A percentile compares a stretch with the other conserved stretches of the same genome.
Conservation (phyloP, 768 basidiomycete genomes). For the Termitomyces sp. region DNA sequence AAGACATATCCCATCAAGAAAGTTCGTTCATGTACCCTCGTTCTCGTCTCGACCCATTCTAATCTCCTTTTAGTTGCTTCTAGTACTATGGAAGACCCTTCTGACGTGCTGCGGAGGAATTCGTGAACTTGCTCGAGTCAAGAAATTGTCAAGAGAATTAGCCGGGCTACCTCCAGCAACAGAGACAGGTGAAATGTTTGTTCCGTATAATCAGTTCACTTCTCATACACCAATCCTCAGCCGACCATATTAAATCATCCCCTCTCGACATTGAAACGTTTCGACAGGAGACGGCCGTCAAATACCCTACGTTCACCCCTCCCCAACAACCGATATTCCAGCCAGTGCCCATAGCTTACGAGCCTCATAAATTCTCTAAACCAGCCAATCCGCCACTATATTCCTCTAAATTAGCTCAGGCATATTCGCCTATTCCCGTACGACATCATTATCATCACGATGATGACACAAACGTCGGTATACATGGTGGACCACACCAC, state of each 20-base stretch:
- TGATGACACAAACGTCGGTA: conserved; percentile 47
- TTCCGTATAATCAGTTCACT: not conserved
- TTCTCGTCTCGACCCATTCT: conserved; percentile 11
- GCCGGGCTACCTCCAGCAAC: conserved; percentile 64
- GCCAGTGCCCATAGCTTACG: conserved; percentile 22
- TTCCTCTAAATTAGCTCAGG: conserved; percentile 74
- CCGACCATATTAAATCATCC: conserved; percentile 76
- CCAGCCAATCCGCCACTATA: conserved; percentile 29
- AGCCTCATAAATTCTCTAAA: conserved; percentile 26
- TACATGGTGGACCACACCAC: conserved; percentile 26
- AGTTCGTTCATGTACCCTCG: conserved; percentile 33
- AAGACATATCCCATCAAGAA: conserved; percentile 98
- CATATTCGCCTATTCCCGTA: conserved; percentile 88
- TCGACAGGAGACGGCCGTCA: conserved; percentile 85
- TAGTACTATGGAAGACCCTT: conserved; percentile 92
- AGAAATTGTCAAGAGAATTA: conserved; percentile 80
- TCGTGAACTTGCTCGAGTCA: conserved; percentile 77
- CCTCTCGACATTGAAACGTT: conserved; percentile 89
- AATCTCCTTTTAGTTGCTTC: conserved; percentile 56
- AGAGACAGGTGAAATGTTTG: conserved; percentile 27
- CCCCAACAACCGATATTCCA: conserved; percentile 36
- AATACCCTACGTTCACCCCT: conserved; percentile 91
- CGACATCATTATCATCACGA: conserved; percentile 94
- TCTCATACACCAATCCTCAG: conserved; percentile 22
- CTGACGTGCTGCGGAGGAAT: conserved; percentile 91